Conservation (phyloP, 768 basidiomycete species). For the Sistotremastrum niveocremeum region DNA sequence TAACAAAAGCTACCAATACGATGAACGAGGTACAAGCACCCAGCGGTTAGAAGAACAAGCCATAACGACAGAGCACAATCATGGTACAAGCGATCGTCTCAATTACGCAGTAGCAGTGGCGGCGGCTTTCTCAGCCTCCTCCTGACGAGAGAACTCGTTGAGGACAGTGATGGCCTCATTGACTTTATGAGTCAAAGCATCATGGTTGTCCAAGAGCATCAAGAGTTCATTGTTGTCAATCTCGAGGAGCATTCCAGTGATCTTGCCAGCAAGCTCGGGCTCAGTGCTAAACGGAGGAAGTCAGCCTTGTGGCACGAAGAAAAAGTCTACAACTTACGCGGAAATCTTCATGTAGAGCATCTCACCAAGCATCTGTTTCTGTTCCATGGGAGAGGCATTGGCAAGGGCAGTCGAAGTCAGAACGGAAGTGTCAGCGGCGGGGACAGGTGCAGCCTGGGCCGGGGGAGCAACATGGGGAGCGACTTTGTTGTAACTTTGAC, state of each 20-base stretch:
- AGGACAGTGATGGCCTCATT: slow-evolving; percentile 83
- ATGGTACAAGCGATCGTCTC: background rate
- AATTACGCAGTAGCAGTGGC: background rate
- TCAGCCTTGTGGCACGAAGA: slow-evolving; percentile 1
- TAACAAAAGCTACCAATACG: too few relatives aligned
- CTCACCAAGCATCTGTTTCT: slow-evolving; percentile 99
- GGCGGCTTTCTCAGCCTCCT: slow-evolving; percentile 17
- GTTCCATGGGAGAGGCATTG: slow-evolving; percentile 57
- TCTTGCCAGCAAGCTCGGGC: slow-evolving; percentile 94
- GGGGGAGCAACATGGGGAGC: slow-evolving; percentile 20
- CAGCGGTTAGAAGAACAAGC: background rate
- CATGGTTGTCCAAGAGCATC: slow-evolving; percentile 69
- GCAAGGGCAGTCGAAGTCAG: slow-evolving; percentile 53
- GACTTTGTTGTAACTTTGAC: slow-evolving; percentile 12
- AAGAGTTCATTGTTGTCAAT: slow-evolving; percentile 95
- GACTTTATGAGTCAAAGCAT: slow-evolving; percentile 82
- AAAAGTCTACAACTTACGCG: slow-evolving; percentile 36
- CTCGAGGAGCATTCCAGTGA: slow-evolving; percentile 97
- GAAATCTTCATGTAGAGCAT: slow-evolving; percentile 87
- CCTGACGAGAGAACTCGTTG: slow-evolving; percentile 59
- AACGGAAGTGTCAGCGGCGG: slow-evolving; percentile 37
- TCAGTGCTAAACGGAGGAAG: slow-evolving; percentile 39
- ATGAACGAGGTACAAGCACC: slow-evolving; percentile 1
- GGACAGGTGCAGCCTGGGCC: slow-evolving; percentile 24
- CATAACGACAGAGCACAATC: background rate